Evolutionary conservation across 192 early-diverging fungal species (phyloP).

Genomic region (Paraglomus brasilianum): DNA sequence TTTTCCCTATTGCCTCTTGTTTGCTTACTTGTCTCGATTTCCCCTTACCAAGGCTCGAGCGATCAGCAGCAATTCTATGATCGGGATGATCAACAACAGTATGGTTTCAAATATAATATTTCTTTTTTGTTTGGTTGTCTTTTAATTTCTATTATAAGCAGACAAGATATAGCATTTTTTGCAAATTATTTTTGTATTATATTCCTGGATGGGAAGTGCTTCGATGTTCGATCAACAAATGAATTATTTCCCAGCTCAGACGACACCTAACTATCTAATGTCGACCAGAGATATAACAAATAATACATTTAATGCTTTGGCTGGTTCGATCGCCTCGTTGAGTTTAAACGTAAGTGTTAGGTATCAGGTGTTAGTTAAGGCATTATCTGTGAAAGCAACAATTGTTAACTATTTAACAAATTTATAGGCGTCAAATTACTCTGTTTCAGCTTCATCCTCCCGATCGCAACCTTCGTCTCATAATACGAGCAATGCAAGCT

Average conservation of each 20-base stretch:
- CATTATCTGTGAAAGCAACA: background rate
- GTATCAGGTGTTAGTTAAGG: background rate
- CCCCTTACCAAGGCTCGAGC: conserved; percentile 8
- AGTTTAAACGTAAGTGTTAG: conserved; percentile 22
- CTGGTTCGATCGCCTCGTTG: conserved; percentile 30
- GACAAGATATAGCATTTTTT: background rate
- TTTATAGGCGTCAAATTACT: background rate
- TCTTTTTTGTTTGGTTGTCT: background rate
- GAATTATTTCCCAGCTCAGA: conserved; percentile 11
- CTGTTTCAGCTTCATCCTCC: background rate
- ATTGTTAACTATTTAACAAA: background rate
- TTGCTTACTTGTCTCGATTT: background rate
- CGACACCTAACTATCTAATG: background rate
- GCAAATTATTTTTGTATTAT: background rate
- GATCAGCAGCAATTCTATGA: conserved; percentile 15
- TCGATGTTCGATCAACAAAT: background rate
- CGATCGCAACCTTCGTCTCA: background rate
- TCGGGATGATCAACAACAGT: conserved; percentile 14
- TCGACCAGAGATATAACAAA: background rate
- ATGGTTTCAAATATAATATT: conserved; percentile 5
- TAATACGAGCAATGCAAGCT: conserved; percentile 6
- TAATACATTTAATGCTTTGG: conserved; percentile 21
- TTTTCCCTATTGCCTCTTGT: too few species aligned
- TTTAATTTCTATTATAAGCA: background rate
- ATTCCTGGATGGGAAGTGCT: background rate